Conservation (phyloP, 768 basidiomycete genomes). For the Trametes sanguinea region DNA sequence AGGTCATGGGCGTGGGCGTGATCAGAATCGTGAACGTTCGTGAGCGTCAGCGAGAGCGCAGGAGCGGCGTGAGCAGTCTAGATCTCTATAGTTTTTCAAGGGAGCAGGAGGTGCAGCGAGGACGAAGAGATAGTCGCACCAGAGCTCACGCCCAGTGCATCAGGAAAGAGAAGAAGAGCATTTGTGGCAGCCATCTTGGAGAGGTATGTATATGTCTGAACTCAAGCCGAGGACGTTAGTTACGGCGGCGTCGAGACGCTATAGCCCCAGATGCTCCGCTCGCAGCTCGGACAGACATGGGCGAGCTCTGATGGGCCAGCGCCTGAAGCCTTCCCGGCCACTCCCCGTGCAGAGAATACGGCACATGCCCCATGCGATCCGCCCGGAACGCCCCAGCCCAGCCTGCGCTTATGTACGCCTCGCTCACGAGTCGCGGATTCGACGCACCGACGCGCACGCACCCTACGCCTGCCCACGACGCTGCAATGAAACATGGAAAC, state of each 20-base stretch:
- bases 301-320: constrained; percentile 1
- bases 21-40: constrained; percentile 1
- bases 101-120: background rate
- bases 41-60: background rate
- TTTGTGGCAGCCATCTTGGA: background rate
- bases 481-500: background rate
- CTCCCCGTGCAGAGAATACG: constrained; percentile 1
- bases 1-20: background rate
- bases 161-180: background rate
- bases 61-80: background rate
- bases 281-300: background rate
- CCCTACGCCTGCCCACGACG: background rate
- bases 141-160: background rate
- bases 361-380: constrained; percentile 4
- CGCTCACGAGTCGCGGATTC: constrained; percentile 1
- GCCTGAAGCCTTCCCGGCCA: constrained; percentile 3
- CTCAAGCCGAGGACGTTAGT: background rate
- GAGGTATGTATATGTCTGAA: constrained; percentile 11
- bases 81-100: background rate
- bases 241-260: constrained; percentile 10
- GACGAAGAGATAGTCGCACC: background rate
- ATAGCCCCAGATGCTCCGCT: background rate
- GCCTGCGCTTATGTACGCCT: constrained; percentile 1
- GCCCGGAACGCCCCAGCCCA: constrained; percentile 13
- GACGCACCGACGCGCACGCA: background rate